Base-by-base conservation (phyloP, 768 basidiomycete species). In the Boletus rufocinnamomeus region DNA sequence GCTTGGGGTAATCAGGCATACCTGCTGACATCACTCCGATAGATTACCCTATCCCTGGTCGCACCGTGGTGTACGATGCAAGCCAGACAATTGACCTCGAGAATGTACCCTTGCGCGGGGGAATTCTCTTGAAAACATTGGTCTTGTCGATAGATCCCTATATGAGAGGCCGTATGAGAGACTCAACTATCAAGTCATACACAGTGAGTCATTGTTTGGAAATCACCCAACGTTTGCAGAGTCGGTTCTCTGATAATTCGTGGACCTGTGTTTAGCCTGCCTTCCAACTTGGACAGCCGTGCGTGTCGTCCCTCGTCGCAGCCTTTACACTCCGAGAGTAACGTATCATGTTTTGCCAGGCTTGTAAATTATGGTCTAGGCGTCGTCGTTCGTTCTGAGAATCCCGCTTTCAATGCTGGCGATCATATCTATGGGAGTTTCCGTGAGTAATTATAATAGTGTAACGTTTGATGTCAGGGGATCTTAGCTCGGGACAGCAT, bases 11-110 rank as follows among this genome's bases (percentile, higher is more conserved):
- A n/a, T 37, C 37, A 14, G 17, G 19, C 2, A 37, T 21, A 13
- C 43, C 0, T 14, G 3, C 21, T 61, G 50, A 64, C 25, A 30
- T 27, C 50, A 17, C 14, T 38, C 19, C 6, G 25, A 50, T 43
- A 63, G 79, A 70, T 9, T 79, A 71, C 52, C 80, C 80, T 17
- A 27, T 71, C 65, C 71, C 76, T 6, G 80, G 80, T 44, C 75
- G 80, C 58, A 80, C 79, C 7, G 74, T 77, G n/a, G 69, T 79
- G 1, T 78, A 81, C 63, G 82, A 84, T 60, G 68, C 63, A 28
- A 74, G 72, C 0, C 67, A 77, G 52, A 77, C 71, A 3, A 83
- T 86, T 66, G 83, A 85, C 63, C 68, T 79, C 32, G 80, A 83
- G 17, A 77, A 65, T 23, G 77, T 74, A 1, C 64, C 75, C 5